phyloP scores from a whole-genome alignment of 331 rosid species.

The Telfairia occidentalis region DNA sequence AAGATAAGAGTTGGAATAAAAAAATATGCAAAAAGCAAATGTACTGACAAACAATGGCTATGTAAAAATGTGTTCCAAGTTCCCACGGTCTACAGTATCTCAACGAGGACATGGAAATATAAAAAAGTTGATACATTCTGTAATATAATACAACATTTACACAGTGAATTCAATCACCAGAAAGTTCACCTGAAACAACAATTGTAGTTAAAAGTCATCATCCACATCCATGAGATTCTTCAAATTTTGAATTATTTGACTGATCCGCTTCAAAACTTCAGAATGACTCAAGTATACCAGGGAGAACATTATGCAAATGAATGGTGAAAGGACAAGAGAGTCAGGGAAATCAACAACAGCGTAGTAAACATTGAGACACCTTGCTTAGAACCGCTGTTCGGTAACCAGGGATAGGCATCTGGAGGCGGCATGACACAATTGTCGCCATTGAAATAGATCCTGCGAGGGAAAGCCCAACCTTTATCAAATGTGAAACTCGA shows the following conservation, averaged over 20 bases:
- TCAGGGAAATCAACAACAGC: conserved; percentile 27
- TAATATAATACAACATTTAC: conserved; percentile 10
- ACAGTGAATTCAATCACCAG: conserved; percentile 9
- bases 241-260: not conserved
- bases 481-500: conserved; percentile 64
- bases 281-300: conserved; percentile 27
- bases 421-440: conserved; percentile 94
- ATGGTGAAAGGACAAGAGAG: conserved; percentile 18
- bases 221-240: not conserved
- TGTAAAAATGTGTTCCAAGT: not conserved
- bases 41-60: not conserved
- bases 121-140: not conserved
- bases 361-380: conserved; percentile 28
- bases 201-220: not conserved
- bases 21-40: not conserved
- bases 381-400: conserved; percentile 38
- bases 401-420: conserved; percentile 72
- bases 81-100: not conserved
- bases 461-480: conserved; percentile 95
- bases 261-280: conserved; percentile 3
- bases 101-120: not conserved
- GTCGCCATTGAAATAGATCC: conserved; percentile 83
- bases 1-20: not conserved
- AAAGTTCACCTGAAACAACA: not conserved
- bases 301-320: conserved; percentile 12